Evolutionary conservation across 768 basidiomycete species (phyloP).

Genomic region (Myochromella boudieri): DNA sequence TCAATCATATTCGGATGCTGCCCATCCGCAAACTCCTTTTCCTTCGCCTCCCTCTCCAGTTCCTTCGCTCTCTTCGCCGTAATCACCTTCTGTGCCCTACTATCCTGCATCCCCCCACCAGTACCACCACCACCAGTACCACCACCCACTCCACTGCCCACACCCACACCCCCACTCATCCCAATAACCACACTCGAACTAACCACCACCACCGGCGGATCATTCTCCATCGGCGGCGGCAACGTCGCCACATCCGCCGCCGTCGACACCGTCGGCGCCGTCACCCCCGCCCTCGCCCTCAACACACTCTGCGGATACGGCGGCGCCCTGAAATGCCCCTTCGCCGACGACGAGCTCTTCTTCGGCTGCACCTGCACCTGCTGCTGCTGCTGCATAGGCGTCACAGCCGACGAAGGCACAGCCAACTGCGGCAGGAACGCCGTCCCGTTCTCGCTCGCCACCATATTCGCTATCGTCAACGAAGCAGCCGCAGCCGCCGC

Average conservation of each 20-base stretch:
- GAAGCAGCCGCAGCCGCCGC: slow-evolving; percentile 87
- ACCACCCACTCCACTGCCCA: no score
- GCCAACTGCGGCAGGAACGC: slow-evolving; percentile 48
- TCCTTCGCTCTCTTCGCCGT: slow-evolving; percentile 70
- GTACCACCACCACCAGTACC: no score
- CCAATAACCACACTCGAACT: slow-evolving; percentile 6
- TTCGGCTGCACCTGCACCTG: slow-evolving; percentile 10
- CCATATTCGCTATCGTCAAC: slow-evolving; percentile 87
- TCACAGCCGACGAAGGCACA: slow-evolving; percentile 33
- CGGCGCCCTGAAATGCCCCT: slow-evolving; percentile 76
- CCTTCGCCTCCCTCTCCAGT: slow-evolving; percentile 79
- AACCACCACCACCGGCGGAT: slow-evolving; percentile 44
- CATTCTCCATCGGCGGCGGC: slow-evolving; percentile 60
- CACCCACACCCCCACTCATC: no score
- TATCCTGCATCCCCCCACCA: slow-evolving; percentile 43
- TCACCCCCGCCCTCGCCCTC: slow-evolving; percentile 58
- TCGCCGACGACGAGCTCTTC: slow-evolving; percentile 27
- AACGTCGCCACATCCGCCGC: slow-evolving; percentile 61
- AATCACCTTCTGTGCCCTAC: slow-evolving; percentile 43
- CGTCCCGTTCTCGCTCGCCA: slow-evolving; percentile 87
- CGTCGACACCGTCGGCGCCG: slow-evolving; percentile 64
- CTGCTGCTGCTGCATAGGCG: no score
- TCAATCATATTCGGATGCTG: slow-evolving; percentile 81
- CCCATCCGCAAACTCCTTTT: slow-evolving; percentile 79
- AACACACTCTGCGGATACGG: slow-evolving; percentile 52